Base-by-base conservation (phyloP, 352 stramenopile species). In the Pythium utonaiense region DNA sequence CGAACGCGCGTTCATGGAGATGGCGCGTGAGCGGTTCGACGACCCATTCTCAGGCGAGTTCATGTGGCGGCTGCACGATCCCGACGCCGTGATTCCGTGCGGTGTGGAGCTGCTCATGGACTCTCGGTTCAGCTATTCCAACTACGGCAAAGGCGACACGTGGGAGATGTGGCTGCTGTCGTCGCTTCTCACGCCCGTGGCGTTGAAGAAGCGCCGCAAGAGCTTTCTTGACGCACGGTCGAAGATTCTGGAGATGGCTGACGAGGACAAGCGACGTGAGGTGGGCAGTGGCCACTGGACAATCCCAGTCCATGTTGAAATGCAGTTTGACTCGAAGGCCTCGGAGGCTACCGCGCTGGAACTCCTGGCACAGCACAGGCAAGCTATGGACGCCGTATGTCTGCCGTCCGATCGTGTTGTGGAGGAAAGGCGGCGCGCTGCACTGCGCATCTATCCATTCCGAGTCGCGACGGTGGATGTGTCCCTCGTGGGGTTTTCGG, bases 391-490 rank as follows among this genome's bases (percentile, higher is more conserved):
- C 30, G 25, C n/a, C 1, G 41, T 30, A 30, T 30, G 28, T 7
- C 19, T 17, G 17, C 2, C 13, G 28, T 7, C 45, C 5, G 33
- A 38, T n/a, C 33, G 42, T n/a, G 19, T 7, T 21, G 22, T 17
- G 28, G 45, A 62, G 30, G 56, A 62, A 28, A 38, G 22, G 12
- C 47, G 36, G 14, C 48, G 48, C 24, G 48, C 47, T 6, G 45
- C 56, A 24, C n/a, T 56, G 47, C 47, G 57, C 14, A 21, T 22
- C 10, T 63, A 38, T 17, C 57, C 57, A 3, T 63, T 63, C 19
- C 34, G 47, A 16, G 22, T 50, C n/a, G 19, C 8, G 9, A 28
- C 6, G 24, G 36, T 63, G 31, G 27, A 51, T 14, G 8, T 63
- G n/a, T 4, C 33, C 3, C 22, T 45, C 2, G 5, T 47, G 10